Evolutionary conservation across 805 yeast species (phyloP).

Genomic region (Candida boidinii): DNA sequence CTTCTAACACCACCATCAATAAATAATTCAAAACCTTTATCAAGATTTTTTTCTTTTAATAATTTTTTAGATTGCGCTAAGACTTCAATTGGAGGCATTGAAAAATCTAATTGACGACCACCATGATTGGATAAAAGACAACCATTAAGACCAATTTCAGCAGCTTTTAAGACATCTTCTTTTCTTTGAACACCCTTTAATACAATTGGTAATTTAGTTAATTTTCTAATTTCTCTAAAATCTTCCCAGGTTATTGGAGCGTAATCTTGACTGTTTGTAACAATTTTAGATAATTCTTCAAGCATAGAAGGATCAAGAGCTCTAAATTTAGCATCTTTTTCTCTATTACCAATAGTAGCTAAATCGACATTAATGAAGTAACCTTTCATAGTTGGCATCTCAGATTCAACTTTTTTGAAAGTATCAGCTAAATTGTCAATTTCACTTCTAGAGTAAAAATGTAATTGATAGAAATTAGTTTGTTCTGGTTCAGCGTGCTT

Average conservation of each 20-base stretch:
- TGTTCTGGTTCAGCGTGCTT: conserved; percentile 53
- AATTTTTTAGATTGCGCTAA: conserved; percentile 45
- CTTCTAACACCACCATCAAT: conserved; percentile 36
- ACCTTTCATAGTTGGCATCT: conserved; percentile 57
- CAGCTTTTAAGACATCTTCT: conserved; percentile 56
- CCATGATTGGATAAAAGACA: conserved; percentile 68
- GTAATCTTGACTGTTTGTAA: conserved; percentile 16
- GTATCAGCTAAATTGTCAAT: conserved; percentile 36
- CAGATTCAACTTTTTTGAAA: conserved; percentile 16
- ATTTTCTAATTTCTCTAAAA: conserved; percentile 37
- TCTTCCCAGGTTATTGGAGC: conserved; percentile 51
- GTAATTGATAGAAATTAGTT: conserved; percentile 75
- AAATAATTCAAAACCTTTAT: conserved; percentile 28
- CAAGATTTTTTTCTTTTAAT: conserved; percentile 30
- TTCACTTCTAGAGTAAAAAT: conserved; percentile 55
- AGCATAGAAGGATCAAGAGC: conserved; percentile 31
- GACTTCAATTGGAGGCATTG: conserved; percentile 54
- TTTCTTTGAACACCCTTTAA: conserved; percentile 61
- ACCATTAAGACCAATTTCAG: conserved; percentile 51
- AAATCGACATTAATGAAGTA: conserved; percentile 82
- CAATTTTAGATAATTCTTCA: conserved; percentile 7
- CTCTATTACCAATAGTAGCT: conserved; percentile 77
- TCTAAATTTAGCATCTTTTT: conserved; percentile 71
- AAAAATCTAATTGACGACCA: conserved; percentile 60
- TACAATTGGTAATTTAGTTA: conserved; percentile 38